phyloP scores from a whole-genome alignment of 768 basidiomycete genomes.

The Stropharia rugosoannulata region DNA sequence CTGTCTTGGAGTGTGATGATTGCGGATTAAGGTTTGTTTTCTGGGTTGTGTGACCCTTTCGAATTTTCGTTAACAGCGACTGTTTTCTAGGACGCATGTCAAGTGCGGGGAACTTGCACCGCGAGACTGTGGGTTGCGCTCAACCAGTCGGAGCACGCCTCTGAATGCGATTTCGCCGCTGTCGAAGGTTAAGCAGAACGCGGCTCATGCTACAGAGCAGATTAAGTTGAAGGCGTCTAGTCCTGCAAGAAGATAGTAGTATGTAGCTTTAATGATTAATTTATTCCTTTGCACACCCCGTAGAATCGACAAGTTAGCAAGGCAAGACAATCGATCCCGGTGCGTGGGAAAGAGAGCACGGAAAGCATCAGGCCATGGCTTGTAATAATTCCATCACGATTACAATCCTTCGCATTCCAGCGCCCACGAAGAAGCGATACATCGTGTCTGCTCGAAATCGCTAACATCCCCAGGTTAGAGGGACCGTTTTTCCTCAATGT shows the following conservation, averaged over 20 bases:
- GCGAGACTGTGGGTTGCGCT: slow-evolving; percentile 69
- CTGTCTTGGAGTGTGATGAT: slow-evolving; percentile 85
- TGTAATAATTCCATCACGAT: no score
- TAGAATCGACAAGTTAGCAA: no score
- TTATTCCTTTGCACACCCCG: no score
- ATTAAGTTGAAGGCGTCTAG: slow-evolving; percentile 26
- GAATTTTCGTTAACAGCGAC: not conserved
- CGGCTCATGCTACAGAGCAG: slow-evolving; percentile 28
- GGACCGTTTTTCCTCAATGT: no score
- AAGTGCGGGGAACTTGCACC: slow-evolving; percentile 87
- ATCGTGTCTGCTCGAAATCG: no score
- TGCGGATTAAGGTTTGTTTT: slow-evolving; percentile 69
- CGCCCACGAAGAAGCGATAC: no score
- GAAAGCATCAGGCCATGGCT: no score
- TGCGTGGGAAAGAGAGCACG: no score
- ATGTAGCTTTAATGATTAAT: no score
- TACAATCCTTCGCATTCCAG: no score
- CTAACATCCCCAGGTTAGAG: no score
- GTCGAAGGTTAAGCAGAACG: slow-evolving; percentile 38
- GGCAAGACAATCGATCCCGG: no score
- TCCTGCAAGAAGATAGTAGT: slow-evolving; percentile 12
- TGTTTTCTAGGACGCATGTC: slow-evolving; percentile 62
- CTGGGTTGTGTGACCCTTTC: not conserved
- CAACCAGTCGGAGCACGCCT: slow-evolving; percentile 26
- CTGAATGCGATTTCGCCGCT: slow-evolving; percentile 35